Evolutionary conservation across 371 early-diverging fungal species (phyloP).

Genomic region (Actinomucor elegans): DNA sequence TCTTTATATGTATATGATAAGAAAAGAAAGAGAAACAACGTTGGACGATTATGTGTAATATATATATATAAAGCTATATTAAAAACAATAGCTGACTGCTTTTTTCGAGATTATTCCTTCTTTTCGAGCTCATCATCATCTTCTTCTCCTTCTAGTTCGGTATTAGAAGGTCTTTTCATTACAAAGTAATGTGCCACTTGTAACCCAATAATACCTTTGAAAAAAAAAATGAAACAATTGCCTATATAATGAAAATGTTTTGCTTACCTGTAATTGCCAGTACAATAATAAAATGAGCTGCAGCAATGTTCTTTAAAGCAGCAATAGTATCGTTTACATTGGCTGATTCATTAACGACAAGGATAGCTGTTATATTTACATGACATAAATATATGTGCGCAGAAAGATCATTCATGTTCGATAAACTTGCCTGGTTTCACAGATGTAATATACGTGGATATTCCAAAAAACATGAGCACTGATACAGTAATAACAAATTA

Average conservation of each 20-base stretch:
- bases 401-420: neutral
- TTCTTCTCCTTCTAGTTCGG: neutral
- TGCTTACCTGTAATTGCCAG: conserved; percentile 32
- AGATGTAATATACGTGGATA: conserved; percentile 39
- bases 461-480: conserved; percentile 44
- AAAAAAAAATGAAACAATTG: neutral
- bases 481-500: too few relatives aligned
- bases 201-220: conserved; percentile 46
- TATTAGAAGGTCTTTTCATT: conserved; percentile 19
- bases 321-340: neutral
- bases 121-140: conserved; percentile 1
- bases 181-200: conserved; percentile 47
- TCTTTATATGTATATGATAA: too few relatives aligned
- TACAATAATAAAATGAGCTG: conserved; percentile 48
- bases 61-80: too few relatives aligned
- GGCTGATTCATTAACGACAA: neutral
- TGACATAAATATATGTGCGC: too few relatives aligned
- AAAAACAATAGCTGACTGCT: too few relatives aligned
- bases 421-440: conserved; percentile 37
- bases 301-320: conserved; percentile 42
- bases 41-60: neutral
- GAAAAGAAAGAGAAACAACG: neutral
- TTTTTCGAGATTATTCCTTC: conserved; percentile 5
- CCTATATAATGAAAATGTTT: neutral
- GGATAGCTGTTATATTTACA: neutral